A percentile compares a stretch with the other conserved stretches of the same genome.
These are phyloP conservation scores for Penicillium sp. DNA, from an alignment of 2,329 filamentous ascomycete species.

Conservation along the genomic window DNA sequence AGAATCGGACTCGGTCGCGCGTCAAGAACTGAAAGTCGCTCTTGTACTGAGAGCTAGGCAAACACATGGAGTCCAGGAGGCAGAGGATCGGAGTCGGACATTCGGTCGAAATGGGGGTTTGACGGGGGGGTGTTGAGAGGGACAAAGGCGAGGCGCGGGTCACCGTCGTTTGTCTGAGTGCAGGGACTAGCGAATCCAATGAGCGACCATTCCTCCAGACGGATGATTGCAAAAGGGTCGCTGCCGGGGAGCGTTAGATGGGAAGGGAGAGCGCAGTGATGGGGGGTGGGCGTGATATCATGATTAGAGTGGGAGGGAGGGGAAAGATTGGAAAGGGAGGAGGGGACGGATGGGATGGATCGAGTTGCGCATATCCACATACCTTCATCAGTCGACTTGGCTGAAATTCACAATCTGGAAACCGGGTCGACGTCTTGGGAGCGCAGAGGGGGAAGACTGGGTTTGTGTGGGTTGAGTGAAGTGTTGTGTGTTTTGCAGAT, in stretches of 20 bases:
- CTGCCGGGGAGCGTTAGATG: constrained; percentile 11
- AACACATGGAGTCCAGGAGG: constrained; percentile 37
- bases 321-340: background rate
- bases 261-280: constrained; percentile 5
- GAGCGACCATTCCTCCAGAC: constrained; percentile 17
- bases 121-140: constrained; percentile 5
- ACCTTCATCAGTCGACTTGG: constrained; percentile 27
- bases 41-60: constrained; percentile 32
- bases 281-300: constrained; percentile 24
- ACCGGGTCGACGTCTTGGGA: too few species aligned
- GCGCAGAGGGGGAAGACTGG: constrained; percentile 3
- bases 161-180: constrained; percentile 26
- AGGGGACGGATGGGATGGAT: background rate
- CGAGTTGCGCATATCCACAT: constrained; percentile 13
- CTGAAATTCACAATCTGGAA: constrained; percentile 12
- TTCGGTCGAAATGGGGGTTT: constrained; percentile 29
- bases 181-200: constrained; percentile 16
- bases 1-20: constrained; percentile 27
- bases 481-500: constrained; percentile 16
- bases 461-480: constrained; percentile 15
- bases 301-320: constrained; percentile 14
- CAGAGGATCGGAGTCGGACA: constrained; percentile 30
- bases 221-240: constrained; percentile 16
- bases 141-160: constrained; percentile 20
- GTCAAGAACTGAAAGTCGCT: constrained; percentile 32